A percentile compares a stretch with the other conserved stretches of the same genome.
Conservation (phyloP, 1,284 basidiomycete genomes). For the Phlebopus sp. region DNA sequence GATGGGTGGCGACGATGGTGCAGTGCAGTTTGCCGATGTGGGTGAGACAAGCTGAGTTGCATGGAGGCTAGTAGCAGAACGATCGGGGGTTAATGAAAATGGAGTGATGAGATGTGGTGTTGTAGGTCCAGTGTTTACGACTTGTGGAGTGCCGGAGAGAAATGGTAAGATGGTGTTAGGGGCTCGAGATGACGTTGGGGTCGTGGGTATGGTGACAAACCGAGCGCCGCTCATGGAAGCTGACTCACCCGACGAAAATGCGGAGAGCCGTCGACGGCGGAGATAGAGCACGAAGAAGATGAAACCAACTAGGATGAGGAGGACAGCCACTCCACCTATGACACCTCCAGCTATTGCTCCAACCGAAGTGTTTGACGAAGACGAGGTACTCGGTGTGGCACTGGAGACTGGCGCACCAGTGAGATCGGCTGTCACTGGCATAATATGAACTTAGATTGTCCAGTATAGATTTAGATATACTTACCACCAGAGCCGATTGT, state of each 20-base stretch:
- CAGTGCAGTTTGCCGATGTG: not conserved
- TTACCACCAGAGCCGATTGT: slow-evolving; percentile 11
- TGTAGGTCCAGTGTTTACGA: not conserved
- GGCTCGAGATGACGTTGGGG: not conserved
- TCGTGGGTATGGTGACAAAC: not conserved
- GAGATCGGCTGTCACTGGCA: slow-evolving; percentile 10
- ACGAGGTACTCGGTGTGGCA: slow-evolving; percentile 1
- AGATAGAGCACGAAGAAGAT: slow-evolving; percentile 9
- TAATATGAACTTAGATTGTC: not conserved
- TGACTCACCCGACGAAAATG: not conserved
- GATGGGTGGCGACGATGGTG: slow-evolving; percentile 1
- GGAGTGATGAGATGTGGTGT: not conserved
- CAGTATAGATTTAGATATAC: not conserved
- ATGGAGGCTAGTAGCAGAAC: slow-evolving; percentile 13
- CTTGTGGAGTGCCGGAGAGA: slow-evolving; percentile 2
- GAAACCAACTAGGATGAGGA: slow-evolving; percentile 17
- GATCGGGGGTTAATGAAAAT: slow-evolving; percentile 1
- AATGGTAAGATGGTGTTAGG: not conserved
- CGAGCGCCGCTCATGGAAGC: slow-evolving; percentile 1
- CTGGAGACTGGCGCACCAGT: slow-evolving; percentile 13
- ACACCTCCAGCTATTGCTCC: slow-evolving; percentile 23
- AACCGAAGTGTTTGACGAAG: slow-evolving; percentile 8
- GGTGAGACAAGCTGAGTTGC: slow-evolving; percentile 1
- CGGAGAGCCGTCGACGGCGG: slow-evolving; percentile 9
- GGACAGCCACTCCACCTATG: slow-evolving; percentile 11